These are phyloP conservation scores for Boletus semigastroideus DNA, from an alignment of 1,284 basidiomycete species.

Conservation along the genomic window DNA sequence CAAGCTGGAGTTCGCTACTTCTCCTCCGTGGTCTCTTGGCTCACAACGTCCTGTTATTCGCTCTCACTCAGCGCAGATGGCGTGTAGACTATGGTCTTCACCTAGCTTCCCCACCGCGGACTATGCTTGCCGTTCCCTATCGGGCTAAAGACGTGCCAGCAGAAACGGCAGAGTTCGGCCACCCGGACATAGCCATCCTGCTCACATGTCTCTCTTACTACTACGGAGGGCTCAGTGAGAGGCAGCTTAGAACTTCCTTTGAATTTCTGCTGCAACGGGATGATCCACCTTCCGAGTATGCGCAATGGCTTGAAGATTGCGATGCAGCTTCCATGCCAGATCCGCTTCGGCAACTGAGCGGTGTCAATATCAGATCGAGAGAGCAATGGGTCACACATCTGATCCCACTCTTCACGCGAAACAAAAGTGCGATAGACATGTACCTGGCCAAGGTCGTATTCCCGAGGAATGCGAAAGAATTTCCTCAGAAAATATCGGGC, in stretches of 20 bases:
- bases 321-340: background rate
- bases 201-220: constrained; percentile 1
- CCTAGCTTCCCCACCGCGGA: background rate
- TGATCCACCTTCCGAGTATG: background rate
- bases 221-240: background rate
- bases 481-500: background rate
- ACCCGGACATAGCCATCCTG: background rate
- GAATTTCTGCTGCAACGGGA: background rate
- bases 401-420: background rate
- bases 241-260: background rate
- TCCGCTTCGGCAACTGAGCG: background rate
- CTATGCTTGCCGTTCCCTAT: background rate
- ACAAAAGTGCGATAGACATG: background rate
- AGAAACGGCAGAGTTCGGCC: background rate
- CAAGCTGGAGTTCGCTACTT: background rate
- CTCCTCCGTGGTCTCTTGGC: background rate
- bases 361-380: too few relatives aligned
- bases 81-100: background rate
- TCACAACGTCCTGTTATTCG: background rate
- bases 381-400: background rate
- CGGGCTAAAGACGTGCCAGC: background rate
- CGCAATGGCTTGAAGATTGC: too few relatives aligned
- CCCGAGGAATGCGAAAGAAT: background rate
- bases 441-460: background rate
- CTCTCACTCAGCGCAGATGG: background rate